Base-by-base conservation (phyloP, 169 alveolate genomes). In the Plasmodium yoelii region DNA sequence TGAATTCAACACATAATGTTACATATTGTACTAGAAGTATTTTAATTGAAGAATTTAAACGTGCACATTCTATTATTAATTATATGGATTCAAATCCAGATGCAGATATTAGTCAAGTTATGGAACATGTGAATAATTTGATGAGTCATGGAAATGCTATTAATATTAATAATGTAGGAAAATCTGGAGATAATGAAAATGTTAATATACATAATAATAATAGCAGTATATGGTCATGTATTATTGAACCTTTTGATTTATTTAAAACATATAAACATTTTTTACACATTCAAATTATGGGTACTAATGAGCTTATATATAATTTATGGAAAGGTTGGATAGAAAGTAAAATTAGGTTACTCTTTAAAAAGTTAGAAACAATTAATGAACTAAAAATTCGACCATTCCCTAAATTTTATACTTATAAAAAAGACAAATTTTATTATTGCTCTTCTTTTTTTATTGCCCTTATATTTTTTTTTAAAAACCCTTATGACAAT, bases 1-100 rank as follows among this genome's bases (percentile, higher is more conserved):
- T 97, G 98, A 98, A 98, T 89, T 95, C 99, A n/a, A 98, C 99
- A 80, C 96, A 97, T 82, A 97, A 97, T 90, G 99, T 98, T 26
- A 96, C 98, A 7, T 92, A 91, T 68, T 95, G 99, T 39, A 98
- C 99, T 9, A 96, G 95, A 94, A 92, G 97, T 61, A 98, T 97
- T 28, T 92, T 98, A 90, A 91, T 96, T 15, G 99, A 96, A 57
- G 99, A 98, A 80, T 93, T 98, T 63, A 93, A 92, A 53, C 82
- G 96, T 15, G 98, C 96, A 2, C 88, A 90, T 47, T 59, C 82
- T 28, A 70, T 92, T 53, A 73, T 92, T 28, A 69, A 59, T 46
- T 89, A 56, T 39, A 70, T 87, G 92, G 95, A 92, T 47, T 10
- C n/a, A 22, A 65, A 77, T n/a, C 80, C 88, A 68, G 87, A 88